These are phyloP conservation scores for Botrytis hyacinthi DNA, from an alignment of 2,329 filamentous ascomycete genomes.

Conservation along the genomic window DNA sequence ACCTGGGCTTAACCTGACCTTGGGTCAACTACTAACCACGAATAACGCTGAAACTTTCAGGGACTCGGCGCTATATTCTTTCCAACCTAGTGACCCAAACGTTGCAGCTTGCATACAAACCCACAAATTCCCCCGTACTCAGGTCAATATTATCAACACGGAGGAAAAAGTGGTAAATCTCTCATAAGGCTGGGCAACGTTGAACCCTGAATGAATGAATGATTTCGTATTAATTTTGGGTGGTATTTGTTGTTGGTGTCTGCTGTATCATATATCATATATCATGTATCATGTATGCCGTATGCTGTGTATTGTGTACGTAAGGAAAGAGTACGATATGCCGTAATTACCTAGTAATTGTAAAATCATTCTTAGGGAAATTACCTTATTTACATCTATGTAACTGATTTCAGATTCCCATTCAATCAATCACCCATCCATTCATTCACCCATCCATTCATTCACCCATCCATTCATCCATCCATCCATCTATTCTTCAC, in stretches of 20 bases:
- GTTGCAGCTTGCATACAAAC: background rate
- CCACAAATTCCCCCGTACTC: background rate
- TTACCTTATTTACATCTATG: background rate
- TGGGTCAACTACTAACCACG: background rate
- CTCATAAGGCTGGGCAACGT: conserved; percentile 4
- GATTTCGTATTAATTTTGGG: background rate
- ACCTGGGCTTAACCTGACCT: background rate
- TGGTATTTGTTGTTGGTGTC: background rate
- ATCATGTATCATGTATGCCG: too few relatives aligned
- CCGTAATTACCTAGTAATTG: background rate
- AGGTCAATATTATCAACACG: background rate
- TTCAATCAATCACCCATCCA: background rate
- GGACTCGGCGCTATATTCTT: background rate
- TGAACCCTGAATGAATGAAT: background rate
- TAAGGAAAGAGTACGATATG: too few relatives aligned
- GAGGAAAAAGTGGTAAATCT: background rate
- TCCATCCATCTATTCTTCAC: background rate
- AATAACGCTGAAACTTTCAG: background rate
- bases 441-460: background rate
- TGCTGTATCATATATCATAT: background rate
- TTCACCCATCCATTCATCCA: too few relatives aligned
- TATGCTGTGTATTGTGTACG: too few relatives aligned
- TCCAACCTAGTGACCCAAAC: background rate
- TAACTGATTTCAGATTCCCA: background rate
- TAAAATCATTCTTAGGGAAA: background rate